These are phyloP conservation scores for Camelina neglecta DNA, from an alignment of 345 rosid species.

Conservation along the genomic window DNA sequence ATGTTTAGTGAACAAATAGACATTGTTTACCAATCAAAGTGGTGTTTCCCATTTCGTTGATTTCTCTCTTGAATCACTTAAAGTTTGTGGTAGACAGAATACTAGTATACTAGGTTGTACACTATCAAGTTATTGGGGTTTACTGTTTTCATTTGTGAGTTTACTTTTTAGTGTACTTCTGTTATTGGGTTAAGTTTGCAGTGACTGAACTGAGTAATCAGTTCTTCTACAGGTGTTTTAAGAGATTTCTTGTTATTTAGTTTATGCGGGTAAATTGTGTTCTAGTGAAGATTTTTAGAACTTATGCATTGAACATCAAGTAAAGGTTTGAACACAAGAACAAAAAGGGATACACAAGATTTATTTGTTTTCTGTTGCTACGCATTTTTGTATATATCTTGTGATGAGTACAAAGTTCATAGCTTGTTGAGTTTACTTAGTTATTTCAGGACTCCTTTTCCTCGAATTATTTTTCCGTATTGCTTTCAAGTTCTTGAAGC, in stretches of 20 bases:
- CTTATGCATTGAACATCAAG: not conserved
- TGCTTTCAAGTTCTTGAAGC: not conserved
- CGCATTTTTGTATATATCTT: not conserved
- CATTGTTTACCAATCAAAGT: too few species aligned
- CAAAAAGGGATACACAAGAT: not conserved
- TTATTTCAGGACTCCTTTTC: too few species aligned
- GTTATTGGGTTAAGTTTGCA: not conserved
- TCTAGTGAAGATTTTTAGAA: not conserved
- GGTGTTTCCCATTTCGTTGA: too few species aligned
- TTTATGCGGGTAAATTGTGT: not conserved
- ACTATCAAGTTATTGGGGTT: too few species aligned
- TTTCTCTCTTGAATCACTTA: too few species aligned
- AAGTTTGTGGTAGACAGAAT: too few species aligned
- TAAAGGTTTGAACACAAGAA: too few species aligned
- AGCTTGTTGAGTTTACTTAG: slow-evolving; percentile 1
- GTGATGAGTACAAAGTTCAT: not conserved
- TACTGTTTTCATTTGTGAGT: too few species aligned
- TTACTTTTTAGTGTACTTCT: not conserved
- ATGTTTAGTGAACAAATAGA: too few species aligned
- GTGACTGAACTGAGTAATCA: not conserved
- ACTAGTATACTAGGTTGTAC: too few species aligned
- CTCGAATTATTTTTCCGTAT: not conserved
- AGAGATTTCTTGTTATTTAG: not conserved
- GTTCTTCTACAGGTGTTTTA: not conserved
- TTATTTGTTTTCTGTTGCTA: not conserved